Base-by-base conservation (phyloP, 441 rosid species). In the Gossypium gossypioides region DNA sequence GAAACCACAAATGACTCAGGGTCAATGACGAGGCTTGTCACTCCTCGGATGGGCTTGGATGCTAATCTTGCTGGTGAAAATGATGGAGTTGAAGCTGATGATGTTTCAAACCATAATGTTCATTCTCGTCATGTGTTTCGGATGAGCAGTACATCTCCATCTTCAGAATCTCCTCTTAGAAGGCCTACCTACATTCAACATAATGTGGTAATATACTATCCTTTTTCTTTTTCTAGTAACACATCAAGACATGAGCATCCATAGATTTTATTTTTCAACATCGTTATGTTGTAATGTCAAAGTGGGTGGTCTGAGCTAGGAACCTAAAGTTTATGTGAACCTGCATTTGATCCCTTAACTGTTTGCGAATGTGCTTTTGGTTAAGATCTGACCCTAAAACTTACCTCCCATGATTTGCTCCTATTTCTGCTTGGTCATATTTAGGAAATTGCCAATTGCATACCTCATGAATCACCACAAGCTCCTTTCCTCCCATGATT, bases 131-230 rank as follows among this genome's bases (percentile, higher is more conserved):
- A 78, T 74, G 56, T 84, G 71, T 83, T 77, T 74, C 84, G 93
- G 25, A 84, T 88, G 75, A 90, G 93, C 76, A 90, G 93, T 67
- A 78, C 82, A 18, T 91, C 96, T 10, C 92, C 96, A 1, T 91
- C 92, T 76, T 84, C 92, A 5, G 94, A 91, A 70, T 89, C 95
- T 79, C 91, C 91, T 68, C 85, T 89, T 15, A 84, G 93, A 84
- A 84, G 89, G 74, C 81, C 92, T 64, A 78, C 91, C 55, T 78
- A 76, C 51, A 69, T 84, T 27, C 96, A 88, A 67, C 86, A 80
- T 66, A 85, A 76, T 78, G 76, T 68, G 92, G 97, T 90, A 83
- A 71, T 37, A 6, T 51, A 2, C 24, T 58, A 19, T 21, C 22
- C 0, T 10, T 42, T 71, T 42, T 0, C n/a, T n/a, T 24, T 24